Base-by-base conservation (phyloP, 1,284 basidiomycete species). In the Heliocybe sulcata region DNA sequence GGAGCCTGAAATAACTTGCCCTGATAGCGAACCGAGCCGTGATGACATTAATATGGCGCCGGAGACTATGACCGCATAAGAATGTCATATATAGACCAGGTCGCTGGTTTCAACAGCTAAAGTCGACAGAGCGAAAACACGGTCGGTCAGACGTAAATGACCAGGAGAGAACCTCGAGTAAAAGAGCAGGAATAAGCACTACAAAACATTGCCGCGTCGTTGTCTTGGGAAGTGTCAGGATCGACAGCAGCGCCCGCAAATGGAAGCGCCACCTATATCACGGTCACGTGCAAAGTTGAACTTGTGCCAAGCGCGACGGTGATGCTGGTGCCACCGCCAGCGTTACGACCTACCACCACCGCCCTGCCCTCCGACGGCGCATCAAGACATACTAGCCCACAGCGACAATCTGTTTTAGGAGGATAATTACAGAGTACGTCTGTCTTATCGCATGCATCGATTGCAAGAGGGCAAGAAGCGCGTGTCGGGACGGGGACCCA, bases 401-500 rank as follows among this genome's bases (percentile, higher is more conserved):
- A 42, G 38, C 38, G 38, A 42, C 38, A 42, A 42, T 16, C 16
- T 6, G 6, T 8, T n/a, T 16, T 16, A 42, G 19, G 16, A 42
- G n/a, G 4, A 16, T 3, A 42, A 20, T 11, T 6, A 3, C 47
- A 8, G 11, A 26, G 47, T 49, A 49, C 12, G 47, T 49, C 16
- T 49, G 23, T 47, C 20, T 20, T 11, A 11, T 47, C 45, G 9
- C 22, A 26, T 49, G 23, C 14, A 49, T 12, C 16, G 47, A 49
- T n/a, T 16, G 47, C 64, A 62, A 60, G 59, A 55, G 16, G 38
- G 27, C 47, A 25, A 29, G 27, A 49, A 29, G 47, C 47, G 47
- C 47, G 47, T 29, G 3, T 16, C 47, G 27, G 47, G 16, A 60
- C 60, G 65, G 67, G 75, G 75, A 77, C 76, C 74, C 68, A 76